These are phyloP conservation scores for Debaryomyces prosopidis DNA, from an alignment of 805 yeast genomes.

Conservation along the genomic window DNA sequence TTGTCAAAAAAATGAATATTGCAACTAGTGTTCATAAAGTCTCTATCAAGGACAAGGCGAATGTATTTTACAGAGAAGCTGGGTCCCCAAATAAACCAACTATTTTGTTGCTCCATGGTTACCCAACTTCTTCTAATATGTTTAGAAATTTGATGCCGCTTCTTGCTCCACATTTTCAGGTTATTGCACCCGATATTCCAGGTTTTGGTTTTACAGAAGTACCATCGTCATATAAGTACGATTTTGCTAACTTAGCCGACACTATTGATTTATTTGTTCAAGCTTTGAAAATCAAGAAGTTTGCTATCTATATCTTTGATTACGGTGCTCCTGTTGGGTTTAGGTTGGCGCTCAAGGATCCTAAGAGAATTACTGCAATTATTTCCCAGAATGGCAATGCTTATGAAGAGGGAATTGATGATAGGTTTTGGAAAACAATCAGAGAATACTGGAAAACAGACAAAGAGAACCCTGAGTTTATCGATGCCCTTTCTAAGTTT, in stretches of 20 bases:
- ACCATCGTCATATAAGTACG: constrained; percentile 24
- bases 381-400: constrained; percentile 47
- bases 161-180: constrained; percentile 33
- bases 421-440: constrained; percentile 38
- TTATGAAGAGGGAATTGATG: constrained; percentile 42
- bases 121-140: constrained; percentile 44
- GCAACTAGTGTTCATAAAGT: constrained; percentile 7
- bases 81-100: constrained; percentile 22
- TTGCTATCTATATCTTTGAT: constrained; percentile 40
- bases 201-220: constrained; percentile 38
- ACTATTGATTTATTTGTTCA: constrained; percentile 30
- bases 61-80: constrained; percentile 17
- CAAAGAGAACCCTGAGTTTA: constrained; percentile 8
- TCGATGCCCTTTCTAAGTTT: constrained; percentile 11
- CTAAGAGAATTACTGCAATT: constrained; percentile 28
- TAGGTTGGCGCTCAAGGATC: constrained; percentile 34
- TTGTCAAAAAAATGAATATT: neutral
- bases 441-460: constrained; percentile 28
- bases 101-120: constrained; percentile 44
- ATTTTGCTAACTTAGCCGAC: constrained; percentile 31
- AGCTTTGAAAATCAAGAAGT: constrained; percentile 22
- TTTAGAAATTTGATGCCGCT: constrained; percentile 38
- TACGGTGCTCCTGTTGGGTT: constrained; percentile 46
- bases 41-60: constrained; percentile 12
- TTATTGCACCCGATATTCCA: constrained; percentile 49